Evolutionary conservation across 176 grass and related monocot genomes (phyloP).

Genomic region (Saccharum officinarum): DNA sequence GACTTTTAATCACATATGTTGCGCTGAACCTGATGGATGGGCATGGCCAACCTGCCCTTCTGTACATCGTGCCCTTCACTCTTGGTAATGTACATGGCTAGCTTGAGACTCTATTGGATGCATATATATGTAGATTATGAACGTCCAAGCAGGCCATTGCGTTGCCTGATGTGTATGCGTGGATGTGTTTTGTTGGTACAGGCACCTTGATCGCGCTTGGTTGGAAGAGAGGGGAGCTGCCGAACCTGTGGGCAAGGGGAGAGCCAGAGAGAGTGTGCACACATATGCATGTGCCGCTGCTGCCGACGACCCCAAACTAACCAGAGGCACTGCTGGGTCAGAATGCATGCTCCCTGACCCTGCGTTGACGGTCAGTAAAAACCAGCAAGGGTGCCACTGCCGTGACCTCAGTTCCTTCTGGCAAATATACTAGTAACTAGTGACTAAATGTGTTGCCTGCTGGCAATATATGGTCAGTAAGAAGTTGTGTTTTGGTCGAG

Average conservation of each 20-base stretch:
- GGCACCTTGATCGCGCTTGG: conserved; percentile 74
- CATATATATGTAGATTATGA: background rate
- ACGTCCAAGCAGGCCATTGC: background rate
- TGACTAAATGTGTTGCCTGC: conserved; percentile 2
- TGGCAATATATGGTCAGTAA: background rate
- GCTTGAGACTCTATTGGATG: background rate
- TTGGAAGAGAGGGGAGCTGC: conserved; percentile 75
- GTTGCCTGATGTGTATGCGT: background rate
- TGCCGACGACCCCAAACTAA: conserved; percentile 1
- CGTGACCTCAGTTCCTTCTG: background rate
- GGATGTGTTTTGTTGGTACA: conserved; percentile 18
- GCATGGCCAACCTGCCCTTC: conserved; percentile 89
- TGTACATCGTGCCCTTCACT: conserved; percentile 97
- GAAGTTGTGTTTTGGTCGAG: background rate
- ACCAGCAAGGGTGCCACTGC: background rate
- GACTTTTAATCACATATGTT: conserved; percentile 89
- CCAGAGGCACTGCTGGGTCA: background rate
- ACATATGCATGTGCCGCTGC: conserved; percentile 52
- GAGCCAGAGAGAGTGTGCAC: conserved; percentile 66
- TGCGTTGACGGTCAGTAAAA: background rate
- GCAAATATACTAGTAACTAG: background rate
- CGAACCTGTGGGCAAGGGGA: conserved; percentile 71
- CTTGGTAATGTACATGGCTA: conserved; percentile 57
- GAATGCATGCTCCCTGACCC: background rate
- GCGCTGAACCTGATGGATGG: conserved; percentile 97